phyloP scores from a whole-genome alignment of 2,329 filamentous ascomycete species.

The Clonostachys chloroleuca region DNA sequence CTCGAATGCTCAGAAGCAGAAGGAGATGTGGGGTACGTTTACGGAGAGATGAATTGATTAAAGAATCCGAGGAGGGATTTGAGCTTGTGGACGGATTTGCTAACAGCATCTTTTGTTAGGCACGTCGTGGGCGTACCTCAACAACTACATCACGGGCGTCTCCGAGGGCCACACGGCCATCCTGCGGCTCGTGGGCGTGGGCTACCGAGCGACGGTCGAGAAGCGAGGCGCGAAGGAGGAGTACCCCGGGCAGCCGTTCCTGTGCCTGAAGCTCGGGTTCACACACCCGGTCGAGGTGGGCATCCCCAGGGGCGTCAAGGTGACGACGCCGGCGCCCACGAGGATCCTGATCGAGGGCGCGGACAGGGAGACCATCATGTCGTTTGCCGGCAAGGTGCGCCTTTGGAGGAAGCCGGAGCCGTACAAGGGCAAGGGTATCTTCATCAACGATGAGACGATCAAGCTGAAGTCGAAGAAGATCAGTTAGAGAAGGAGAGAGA shows the following conservation, averaged over 20 bases:
- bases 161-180: conserved; percentile 96
- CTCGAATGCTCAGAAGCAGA: conserved; percentile 65
- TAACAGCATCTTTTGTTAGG: conserved; percentile 42
- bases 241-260: conserved; percentile 80
- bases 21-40: conserved; percentile 87
- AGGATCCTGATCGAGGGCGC: conserved; percentile 85
- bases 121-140: conserved; percentile 83
- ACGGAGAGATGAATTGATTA: neutral
- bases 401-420: conserved; percentile 90
- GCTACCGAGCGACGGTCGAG: conserved; percentile 88
- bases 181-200: conserved; percentile 87
- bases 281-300: conserved; percentile 92
- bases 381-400: conserved; percentile 85
- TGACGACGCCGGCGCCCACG: conserved; percentile 85
- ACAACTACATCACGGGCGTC: conserved; percentile 88
- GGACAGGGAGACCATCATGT: conserved; percentile 81
- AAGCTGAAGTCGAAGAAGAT: conserved; percentile 98
- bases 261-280: conserved; percentile 92
- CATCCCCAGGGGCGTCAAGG: conserved; percentile 77
- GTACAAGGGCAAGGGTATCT: conserved; percentile 99
- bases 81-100: too few relatives aligned
- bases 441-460: conserved; percentile 96
- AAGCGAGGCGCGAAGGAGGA: conserved; percentile 67
- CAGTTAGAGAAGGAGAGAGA: conserved; percentile 51
- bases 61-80: neutral